A percentile compares a stretch with the other conserved stretches of the same genome.
Evolutionary conservation across 2,329 filamentous ascomycete species (phyloP).

Genomic region (Pestalotiopsis sp.): DNA sequence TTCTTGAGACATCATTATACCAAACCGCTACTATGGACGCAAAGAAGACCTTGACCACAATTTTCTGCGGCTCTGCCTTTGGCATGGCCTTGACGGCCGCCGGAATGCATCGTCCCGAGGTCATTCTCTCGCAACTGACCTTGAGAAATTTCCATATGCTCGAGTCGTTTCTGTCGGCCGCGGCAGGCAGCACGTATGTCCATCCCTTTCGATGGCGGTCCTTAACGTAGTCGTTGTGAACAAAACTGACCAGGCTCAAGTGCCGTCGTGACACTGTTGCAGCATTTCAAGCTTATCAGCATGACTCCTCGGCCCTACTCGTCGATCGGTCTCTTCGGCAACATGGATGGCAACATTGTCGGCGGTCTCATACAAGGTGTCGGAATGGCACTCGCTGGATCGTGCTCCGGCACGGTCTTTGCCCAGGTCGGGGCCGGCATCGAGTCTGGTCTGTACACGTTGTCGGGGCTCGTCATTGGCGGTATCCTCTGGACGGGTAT

Average conservation of each 20-base stretch:
- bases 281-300: slow-evolving; percentile 43
- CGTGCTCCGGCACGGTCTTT: slow-evolving; percentile 67
- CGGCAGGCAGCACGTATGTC: slow-evolving; percentile 62
- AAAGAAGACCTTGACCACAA: background rate
- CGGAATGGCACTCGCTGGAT: slow-evolving; percentile 68
- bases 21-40: background rate
- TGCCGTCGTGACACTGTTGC: slow-evolving; percentile 36
- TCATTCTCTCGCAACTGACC: slow-evolving; percentile 64
- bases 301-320: slow-evolving; percentile 53
- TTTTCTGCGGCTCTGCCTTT: slow-evolving; percentile 59
- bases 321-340: slow-evolving; percentile 52
- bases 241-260: background rate
- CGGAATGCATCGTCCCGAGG: slow-evolving; percentile 61
- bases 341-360: slow-evolving; percentile 66
- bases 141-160: slow-evolving; percentile 68
- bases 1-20: background rate
- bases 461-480: slow-evolving; percentile 57
- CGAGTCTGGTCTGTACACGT: slow-evolving; percentile 50
- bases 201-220: slow-evolving; percentile 30
- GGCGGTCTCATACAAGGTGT: slow-evolving; percentile 64
- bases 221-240: slow-evolving; percentile 27
- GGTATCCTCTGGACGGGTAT: slow-evolving; percentile 55
- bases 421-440: slow-evolving; percentile 60
- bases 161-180: slow-evolving; percentile 64
- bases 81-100: slow-evolving; percentile 63